Base-by-base conservation (phyloP, 805 yeast genomes). In the Kregervanrija pseudodelftensis region DNA sequence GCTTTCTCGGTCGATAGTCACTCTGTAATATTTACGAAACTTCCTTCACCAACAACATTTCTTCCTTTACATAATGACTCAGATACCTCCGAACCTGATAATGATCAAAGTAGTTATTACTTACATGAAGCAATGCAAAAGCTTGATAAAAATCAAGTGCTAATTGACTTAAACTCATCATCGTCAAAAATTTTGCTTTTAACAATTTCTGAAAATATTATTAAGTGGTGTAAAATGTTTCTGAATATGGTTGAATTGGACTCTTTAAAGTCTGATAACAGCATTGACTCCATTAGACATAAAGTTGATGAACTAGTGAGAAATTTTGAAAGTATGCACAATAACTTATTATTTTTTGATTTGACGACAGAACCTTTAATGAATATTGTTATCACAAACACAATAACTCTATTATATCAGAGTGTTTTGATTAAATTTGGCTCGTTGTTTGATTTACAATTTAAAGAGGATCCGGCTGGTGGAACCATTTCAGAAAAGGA, bases 161-260 rank as follows among this genome's bases (percentile, higher is more conserved):
- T 62, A 33, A 46, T 59, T 15, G 65, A 61, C 42, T 47, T 60
- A 15, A 55, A 52, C 32, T 52, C 60, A 2, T 43, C 51, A 1
- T 51, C 62, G 11, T 59, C 66, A 3, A 51, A 47, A 33, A 50
- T 58, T 11, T 46, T 62, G 30, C 41, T 61, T 22, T 46, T 62
- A 36, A 57, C 65, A 1, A 51, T 62, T 14, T 50, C 61, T 15
- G 66, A 63, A 45, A 59, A 63, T 46, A 54, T 61, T 14, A 52
- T 54, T 9, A 59, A 56, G 49, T 63, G 66, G 66, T 56, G 63
- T 45, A 59, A 53, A 44, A 59, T 55, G 51, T 61, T 63, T 42
- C 43, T 59, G 3, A 56, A 53, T 41, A 47, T 57, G 48, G 63
- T 59, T n/a, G 59, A 58, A 32, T 43, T 56, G 22, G 56, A 54